phyloP scores from a whole-genome alignment of 1,284 basidiomycete genomes.

The Erythrobasidium hasegawianum region DNA sequence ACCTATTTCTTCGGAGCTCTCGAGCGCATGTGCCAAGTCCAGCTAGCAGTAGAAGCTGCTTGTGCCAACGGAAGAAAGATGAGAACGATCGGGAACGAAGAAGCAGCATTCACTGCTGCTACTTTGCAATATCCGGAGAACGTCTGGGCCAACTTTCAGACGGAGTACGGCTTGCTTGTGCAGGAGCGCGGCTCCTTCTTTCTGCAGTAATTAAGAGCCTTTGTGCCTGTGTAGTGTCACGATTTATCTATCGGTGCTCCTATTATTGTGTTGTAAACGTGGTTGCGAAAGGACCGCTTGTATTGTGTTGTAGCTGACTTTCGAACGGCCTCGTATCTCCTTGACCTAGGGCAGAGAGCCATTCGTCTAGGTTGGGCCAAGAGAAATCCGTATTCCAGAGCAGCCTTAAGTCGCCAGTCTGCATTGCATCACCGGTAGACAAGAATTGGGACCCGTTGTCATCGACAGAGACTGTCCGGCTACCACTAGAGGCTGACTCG shows the following conservation, averaged over 20 bases:
- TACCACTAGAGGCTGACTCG: no score
- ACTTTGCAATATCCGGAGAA: conserved; percentile 47
- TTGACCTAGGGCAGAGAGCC: neutral
- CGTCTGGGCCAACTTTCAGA: conserved; percentile 44
- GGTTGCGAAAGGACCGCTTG: no score
- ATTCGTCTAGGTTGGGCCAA: neutral
- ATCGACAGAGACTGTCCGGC: no score
- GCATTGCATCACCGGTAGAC: no score
- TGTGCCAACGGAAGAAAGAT: conserved; percentile 46
- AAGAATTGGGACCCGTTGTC: no score
- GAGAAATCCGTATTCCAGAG: neutral
- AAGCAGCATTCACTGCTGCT: conserved; percentile 49
- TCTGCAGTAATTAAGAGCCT: conserved; percentile 25
- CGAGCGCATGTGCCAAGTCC: conserved; percentile 49
- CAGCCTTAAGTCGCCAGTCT: neutral
- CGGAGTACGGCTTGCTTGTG: conserved; percentile 45
- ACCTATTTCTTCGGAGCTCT: conserved; percentile 48
- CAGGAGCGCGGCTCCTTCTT: conserved; percentile 39
- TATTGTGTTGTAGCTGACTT: no score
- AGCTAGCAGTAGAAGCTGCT: conserved; percentile 50
- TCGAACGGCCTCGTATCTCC: no score
- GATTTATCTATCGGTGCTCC: no score
- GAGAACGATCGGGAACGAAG: conserved; percentile 46
- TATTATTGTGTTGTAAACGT: no score
- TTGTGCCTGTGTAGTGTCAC: no score